Evolutionary conservation across 345 rosid genomes (phyloP), one percentile per base, ranked within the genome.

Genomic region (Gossypium sturtianum): DNA sequence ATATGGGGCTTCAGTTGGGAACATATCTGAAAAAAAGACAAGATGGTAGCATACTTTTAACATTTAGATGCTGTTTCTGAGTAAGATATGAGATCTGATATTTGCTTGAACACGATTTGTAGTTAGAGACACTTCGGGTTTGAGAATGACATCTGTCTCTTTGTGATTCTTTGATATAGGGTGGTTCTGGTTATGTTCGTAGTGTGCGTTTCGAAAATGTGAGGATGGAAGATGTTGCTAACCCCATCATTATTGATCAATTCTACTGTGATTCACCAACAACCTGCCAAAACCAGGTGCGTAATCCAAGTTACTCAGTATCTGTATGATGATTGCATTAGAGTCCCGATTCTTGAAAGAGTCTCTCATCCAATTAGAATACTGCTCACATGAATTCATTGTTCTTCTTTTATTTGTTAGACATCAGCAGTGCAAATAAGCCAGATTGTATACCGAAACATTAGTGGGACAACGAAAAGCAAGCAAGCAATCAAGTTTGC

Each of bases 211-310:
- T 83, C 6, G 91, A 95, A 66, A 95, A 95, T 59, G 90, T 95
- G 29, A 79, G 72, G 86, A 88, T 93, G 98, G 87, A 87, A 43
- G 84, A 95, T 58, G 97, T 91, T 27, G 86, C 83, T 17, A 93
- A 95, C 82, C 98, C 97, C 25, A 91, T 95, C 71, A 84, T 95
- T 64, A 95, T 95, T 19, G 99, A 95, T 77, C 98, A 95, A 57
- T 95, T 93, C 91, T 95, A 95, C 79, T 95, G 99, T 25, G 99
- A 95, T 85, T 95, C 98, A 0, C 94, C 97, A 23, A 80, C 68
- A 76, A 13, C 82, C 49, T 95, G 98, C 84, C 84, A 80, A 79
- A 93, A 93, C 84, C 94, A 91, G 98, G 99, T 93, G 73, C 19
- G 34, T 57, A 19, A 27, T 56, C 19, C 49, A 12, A 53, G 27